These are phyloP conservation scores for Scytalidium lignicola DNA, from an alignment of 2,329 filamentous ascomycete species.

Conservation along the genomic window DNA sequence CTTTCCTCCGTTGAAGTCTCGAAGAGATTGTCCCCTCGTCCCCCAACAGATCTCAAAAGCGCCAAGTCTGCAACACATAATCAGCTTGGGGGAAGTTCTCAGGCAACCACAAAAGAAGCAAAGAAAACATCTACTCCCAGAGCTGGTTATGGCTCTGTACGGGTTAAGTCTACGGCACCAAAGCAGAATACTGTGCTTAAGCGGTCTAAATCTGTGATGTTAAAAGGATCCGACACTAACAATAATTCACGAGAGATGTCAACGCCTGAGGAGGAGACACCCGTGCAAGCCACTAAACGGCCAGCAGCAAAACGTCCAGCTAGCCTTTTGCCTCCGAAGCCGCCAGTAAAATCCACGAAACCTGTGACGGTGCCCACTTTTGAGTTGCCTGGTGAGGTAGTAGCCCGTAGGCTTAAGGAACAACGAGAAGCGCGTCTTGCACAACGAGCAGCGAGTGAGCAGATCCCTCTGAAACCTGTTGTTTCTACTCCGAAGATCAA, in stretches of 20 bases:
- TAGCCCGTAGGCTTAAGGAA: conserved; percentile 52
- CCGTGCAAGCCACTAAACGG: conserved; percentile 15
- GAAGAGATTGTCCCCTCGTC: conserved; percentile 1
- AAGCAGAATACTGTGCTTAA: conserved; percentile 16
- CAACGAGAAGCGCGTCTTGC: conserved; percentile 51
- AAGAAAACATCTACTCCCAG: conserved; percentile 22
- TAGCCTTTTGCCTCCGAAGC: conserved; percentile 37
- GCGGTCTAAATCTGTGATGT: conserved; percentile 22
- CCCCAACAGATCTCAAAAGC: background rate
- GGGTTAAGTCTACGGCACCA: conserved; percentile 33
- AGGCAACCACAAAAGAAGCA: background rate
- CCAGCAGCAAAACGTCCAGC: conserved; percentile 31
- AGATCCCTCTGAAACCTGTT: conserved; percentile 31
- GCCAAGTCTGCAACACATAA: background rate
- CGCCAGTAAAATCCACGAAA: conserved; percentile 47
- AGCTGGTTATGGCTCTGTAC: conserved; percentile 35
- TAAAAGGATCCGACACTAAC: conserved; percentile 2
- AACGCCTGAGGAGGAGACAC: conserved; percentile 20
- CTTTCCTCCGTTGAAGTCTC: conserved; percentile 13
- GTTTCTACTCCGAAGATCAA: conserved; percentile 39
- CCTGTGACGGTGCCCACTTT: conserved; percentile 50
- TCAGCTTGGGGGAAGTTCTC: background rate
- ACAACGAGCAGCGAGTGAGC: conserved; percentile 29
- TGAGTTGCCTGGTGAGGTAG: conserved; percentile 58
- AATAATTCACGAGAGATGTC: background rate